phyloP scores from a whole-genome alignment of 176 grass and related monocot species.

The Cenchrus fungigraminus region DNA sequence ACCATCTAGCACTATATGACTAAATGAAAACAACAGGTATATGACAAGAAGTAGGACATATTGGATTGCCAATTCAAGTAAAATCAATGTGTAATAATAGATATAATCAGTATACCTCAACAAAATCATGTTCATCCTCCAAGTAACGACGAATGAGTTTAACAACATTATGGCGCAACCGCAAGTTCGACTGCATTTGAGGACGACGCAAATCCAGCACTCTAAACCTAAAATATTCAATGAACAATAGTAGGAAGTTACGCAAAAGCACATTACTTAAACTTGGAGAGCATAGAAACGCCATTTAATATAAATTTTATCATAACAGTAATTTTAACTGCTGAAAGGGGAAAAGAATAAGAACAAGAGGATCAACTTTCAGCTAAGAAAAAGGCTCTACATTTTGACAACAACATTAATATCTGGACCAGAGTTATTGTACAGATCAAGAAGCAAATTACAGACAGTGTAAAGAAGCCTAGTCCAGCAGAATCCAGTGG shows the following conservation, averaged over 20 bases:
- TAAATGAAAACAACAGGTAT: constrained; percentile 16
- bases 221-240: constrained; percentile 65
- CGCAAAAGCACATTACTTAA: background rate
- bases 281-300: background rate
- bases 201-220: constrained; percentile 83
- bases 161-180: constrained; percentile 91
- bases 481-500: background rate
- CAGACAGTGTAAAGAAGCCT: background rate
- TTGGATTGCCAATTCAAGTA: background rate
- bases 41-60: background rate
- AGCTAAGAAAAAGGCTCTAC: background rate
- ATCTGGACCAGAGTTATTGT: constrained; percentile 13
- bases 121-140: constrained; percentile 94
- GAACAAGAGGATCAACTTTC: constrained; percentile 20
- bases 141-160: constrained; percentile 85
- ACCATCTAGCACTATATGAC: background rate
- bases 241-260: background rate
- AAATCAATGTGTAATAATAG: constrained; percentile 1
- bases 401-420: constrained; percentile 4
- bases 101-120: constrained; percentile 71
- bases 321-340: background rate
- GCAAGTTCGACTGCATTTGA: constrained; percentile 97
- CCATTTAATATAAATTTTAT: constrained; percentile 21
- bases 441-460: background rate
- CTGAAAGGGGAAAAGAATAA: background rate